phyloP scores from a whole-genome alignment of 169 alveolate genomes.

The Miamiensis avidus region DNA sequence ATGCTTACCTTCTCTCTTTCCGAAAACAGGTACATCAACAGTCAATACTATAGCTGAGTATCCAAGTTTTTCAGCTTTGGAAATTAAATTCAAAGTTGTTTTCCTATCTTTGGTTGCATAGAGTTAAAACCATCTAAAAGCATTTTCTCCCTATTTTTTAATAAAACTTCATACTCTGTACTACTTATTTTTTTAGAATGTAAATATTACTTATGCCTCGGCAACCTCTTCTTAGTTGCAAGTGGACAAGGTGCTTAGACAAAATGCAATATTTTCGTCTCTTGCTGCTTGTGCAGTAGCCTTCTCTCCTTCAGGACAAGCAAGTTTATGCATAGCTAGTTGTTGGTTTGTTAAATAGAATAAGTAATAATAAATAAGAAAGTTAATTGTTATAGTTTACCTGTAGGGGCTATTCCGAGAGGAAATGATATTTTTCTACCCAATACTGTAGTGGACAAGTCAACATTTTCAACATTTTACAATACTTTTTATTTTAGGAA shows the following conservation, averaged over 20 bases:
- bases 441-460: conserved; percentile 28
- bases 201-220: neutral
- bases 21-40: conserved; percentile 59
- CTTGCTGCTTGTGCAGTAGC: conserved; percentile 29
- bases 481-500: conserved; percentile 36
- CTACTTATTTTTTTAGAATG: neutral
- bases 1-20: conserved; percentile 40
- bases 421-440: conserved; percentile 43
- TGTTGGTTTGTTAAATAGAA: neutral
- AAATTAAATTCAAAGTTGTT: conserved; percentile 30
- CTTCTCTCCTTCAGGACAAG: conserved; percentile 43
- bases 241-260: conserved; percentile 37
- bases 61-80: conserved; percentile 44
- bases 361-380: neutral
- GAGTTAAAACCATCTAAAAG: conserved; percentile 33
- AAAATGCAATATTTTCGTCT: conserved; percentile 8
- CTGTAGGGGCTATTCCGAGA: conserved; percentile 49
- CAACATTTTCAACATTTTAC: conserved; percentile 31
- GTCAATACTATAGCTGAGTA: conserved; percentile 51
- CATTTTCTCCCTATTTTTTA: neutral
- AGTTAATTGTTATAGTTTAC: neutral
- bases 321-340: conserved; percentile 46
- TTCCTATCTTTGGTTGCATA: conserved; percentile 32
- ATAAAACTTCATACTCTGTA: neutral
- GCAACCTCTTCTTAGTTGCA: conserved; percentile 29